Evolutionary conservation across 2,329 filamentous ascomycete species (phyloP).

Genomic region (Calonectria honghensis): DNA sequence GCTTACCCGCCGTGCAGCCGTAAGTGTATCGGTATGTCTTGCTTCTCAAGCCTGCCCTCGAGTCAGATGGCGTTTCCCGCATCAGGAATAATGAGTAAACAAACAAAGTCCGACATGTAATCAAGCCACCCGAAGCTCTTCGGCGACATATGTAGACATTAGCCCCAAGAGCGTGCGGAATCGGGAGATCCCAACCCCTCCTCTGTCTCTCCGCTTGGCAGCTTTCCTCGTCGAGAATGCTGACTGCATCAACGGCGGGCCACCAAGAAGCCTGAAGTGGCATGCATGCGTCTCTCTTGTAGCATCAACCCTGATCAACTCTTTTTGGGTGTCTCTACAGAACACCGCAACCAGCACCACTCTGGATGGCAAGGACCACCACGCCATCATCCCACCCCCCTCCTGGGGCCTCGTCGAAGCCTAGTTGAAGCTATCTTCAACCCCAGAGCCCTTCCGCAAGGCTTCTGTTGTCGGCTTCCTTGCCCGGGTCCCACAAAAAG

Average conservation of each 20-base stretch:
- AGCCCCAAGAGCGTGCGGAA: constrained; percentile 31
- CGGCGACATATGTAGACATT: constrained; percentile 30
- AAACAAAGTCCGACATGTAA: constrained; percentile 13
- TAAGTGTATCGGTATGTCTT: constrained; percentile 14
- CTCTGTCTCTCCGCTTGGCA: background rate
- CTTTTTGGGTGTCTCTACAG: background rate
- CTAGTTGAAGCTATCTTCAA: constrained; percentile 7
- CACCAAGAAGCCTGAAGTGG: constrained; percentile 27
- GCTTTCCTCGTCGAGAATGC: constrained; percentile 28
- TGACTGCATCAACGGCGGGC: constrained; percentile 37
- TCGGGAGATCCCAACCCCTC: constrained; percentile 39
- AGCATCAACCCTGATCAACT: constrained; percentile 36
- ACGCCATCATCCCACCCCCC: constrained; percentile 28
- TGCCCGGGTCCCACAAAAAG: constrained; percentile 25
- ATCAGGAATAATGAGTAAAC: background rate
- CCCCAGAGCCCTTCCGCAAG: constrained; percentile 4
- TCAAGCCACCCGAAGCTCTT: constrained; percentile 15
- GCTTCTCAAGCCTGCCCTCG: background rate
- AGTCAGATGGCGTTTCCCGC: constrained; percentile 21
- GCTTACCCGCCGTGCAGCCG: constrained; percentile 27
- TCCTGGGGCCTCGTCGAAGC: background rate
- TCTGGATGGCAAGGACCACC: background rate
- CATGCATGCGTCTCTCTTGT: constrained; percentile 35
- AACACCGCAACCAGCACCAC: background rate
- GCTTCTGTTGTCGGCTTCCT: constrained; percentile 6